Conservation (phyloP, 169 alveolate species). For the Babesia divergens region DNA sequence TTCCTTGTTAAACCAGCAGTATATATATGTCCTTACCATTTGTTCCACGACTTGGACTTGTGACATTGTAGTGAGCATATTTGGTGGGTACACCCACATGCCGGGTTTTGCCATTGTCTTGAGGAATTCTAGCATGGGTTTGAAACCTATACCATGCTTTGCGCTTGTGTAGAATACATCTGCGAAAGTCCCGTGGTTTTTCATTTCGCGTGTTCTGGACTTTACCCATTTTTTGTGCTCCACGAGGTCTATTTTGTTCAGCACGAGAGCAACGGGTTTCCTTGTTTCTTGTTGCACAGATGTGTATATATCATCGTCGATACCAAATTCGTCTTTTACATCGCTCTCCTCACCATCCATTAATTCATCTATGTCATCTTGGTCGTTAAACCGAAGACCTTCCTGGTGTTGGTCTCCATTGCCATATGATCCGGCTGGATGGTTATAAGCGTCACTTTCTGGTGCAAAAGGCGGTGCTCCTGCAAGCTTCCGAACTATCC, state of each 20-base stretch:
- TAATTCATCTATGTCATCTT: background rate
- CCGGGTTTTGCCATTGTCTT: constrained; percentile 66
- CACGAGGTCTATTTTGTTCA: constrained; percentile 71
- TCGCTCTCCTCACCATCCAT: background rate
- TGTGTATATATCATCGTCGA: background rate
- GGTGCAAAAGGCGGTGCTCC: constrained; percentile 10
- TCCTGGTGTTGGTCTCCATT: background rate
- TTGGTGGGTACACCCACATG: constrained; percentile 81
- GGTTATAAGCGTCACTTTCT: background rate
- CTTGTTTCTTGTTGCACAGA: background rate
- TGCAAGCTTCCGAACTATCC: constrained; percentile 68
- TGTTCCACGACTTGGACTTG: constrained; percentile 78
- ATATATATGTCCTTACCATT: constrained; percentile 71
- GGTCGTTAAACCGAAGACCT: background rate
- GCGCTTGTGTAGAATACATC: constrained; percentile 78
- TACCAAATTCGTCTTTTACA: background rate
- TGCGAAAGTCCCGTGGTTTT: constrained; percentile 76
- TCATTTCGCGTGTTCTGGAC: constrained; percentile 66
- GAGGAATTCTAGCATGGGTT: constrained; percentile 67
- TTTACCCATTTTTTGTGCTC: constrained; percentile 74
- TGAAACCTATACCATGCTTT: constrained; percentile 74
- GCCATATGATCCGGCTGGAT: background rate
- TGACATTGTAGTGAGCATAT: constrained; percentile 71
- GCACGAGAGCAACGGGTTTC: constrained; percentile 71
- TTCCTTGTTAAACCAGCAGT: constrained; percentile 81